Percentiles rank a stretch among this genome's conserved stretches.
phyloP scores from a whole-genome alignment of 2,329 filamentous ascomycete genomes.

The Fusarium sp. region DNA sequence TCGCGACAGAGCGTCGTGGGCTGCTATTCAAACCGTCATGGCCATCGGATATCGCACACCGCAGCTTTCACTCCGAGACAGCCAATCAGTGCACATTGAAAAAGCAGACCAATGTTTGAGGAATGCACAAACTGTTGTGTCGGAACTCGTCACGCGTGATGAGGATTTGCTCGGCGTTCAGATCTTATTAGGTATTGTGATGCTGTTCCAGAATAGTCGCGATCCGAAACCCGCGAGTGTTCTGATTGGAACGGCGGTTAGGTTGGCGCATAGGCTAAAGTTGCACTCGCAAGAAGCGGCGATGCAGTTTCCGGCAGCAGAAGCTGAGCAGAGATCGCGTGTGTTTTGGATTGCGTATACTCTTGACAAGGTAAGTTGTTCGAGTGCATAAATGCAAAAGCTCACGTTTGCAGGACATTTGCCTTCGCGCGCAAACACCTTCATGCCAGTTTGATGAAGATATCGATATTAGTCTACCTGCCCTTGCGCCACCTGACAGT shows the following conservation, averaged over 20 bases:
- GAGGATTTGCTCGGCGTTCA: conserved; percentile 55
- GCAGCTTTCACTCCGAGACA: conserved; percentile 30
- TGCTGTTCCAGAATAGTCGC: conserved; percentile 53
- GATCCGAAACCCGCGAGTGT: conserved; percentile 54
- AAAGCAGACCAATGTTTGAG: conserved; percentile 49
- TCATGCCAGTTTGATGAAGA: conserved; percentile 55
- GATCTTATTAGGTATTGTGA: conserved; percentile 53
- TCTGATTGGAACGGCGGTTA: conserved; percentile 54
- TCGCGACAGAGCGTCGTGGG: conserved; percentile 49
- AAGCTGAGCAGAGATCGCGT: conserved; percentile 51
- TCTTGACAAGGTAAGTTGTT: conserved; percentile 52
- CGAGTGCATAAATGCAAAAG: rapidly evolving
- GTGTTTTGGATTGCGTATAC: conserved; percentile 58
- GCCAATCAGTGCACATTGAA: conserved; percentile 31
- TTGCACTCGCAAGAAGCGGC: conserved; percentile 49
- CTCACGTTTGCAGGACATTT: conserved; percentile 46
- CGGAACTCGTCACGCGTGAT: conserved; percentile 54
- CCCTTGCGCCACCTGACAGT: conserved; percentile 45
- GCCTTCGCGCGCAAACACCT: conserved; percentile 52
- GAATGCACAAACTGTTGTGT: conserved; percentile 54
- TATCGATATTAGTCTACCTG: conserved; percentile 55
- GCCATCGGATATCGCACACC: conserved; percentile 52
- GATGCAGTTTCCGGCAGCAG: conserved; percentile 43
- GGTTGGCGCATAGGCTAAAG: conserved; percentile 52
- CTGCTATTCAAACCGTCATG: conserved; percentile 55